Evolutionary conservation across 176 grass and related monocot genomes (phyloP), one percentile per base, ranked within the genome.

Genomic region (Rhynchospora tenuis): DNA sequence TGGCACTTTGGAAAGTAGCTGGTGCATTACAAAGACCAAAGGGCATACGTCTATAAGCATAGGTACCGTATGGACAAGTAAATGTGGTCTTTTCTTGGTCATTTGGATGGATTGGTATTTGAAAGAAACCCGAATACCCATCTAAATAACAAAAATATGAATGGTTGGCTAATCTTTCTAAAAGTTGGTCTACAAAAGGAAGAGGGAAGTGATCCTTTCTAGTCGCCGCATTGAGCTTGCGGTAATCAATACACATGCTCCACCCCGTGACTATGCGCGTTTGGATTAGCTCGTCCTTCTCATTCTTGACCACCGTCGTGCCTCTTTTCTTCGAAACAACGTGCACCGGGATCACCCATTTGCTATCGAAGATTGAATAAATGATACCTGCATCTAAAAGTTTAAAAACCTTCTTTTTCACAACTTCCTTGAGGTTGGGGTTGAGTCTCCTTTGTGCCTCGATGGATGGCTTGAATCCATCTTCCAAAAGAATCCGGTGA

Each of bases 51-150:
- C 29, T 23, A 50, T 78, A 78, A 1, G 76, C 76, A 28, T 59
- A 80, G 0, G 76, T 59, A 29, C 76, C 76, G 11, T 56, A 80
- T 0, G 46, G 76, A 16, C 46, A 80, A 4, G 76, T 80, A 27
- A 80, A 80, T 7, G 76, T 80, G 2, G 76, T 59, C 2, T 80
- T 80, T 24, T 80, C 46, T 59, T 57, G 76, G 31, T 80, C 76
- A 0, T 55, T 19, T 0, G 46, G 76, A 26, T 17, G 44, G 0
- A 80, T 80, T 0, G 1, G 7, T 0, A 80, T 80, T 60, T 80
- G 76, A 31, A 60, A 33, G 31, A 33, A 33, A 33, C 31, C 3
- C 2, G 31, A 33, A 33, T n/a, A 33, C 1, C 31, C 31, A 3
- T 33, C 31, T 3, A 33, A 33, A 33, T 33, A 33, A 33, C 3